Conservation (phyloP, 2,329 filamentous ascomycete species). For the Sclerotinia minor region DNA sequence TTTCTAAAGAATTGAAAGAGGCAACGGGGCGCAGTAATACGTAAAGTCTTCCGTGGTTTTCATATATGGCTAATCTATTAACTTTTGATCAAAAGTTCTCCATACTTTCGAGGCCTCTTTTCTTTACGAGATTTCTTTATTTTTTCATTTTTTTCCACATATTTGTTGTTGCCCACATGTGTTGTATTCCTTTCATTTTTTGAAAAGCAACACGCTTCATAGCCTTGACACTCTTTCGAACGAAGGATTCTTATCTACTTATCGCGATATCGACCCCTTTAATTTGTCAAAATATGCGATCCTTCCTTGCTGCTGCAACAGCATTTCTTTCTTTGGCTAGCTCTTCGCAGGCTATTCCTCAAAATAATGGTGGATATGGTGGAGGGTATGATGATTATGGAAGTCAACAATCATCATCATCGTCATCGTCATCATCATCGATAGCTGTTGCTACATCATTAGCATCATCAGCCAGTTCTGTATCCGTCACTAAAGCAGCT, state of each 20-base stretch:
- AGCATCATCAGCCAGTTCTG: conserved; percentile 20
- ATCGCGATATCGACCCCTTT: neutral
- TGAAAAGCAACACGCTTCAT: neutral
- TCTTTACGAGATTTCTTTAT: conserved; percentile 12
- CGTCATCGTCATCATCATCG: neutral
- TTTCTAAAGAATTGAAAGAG: conserved; percentile 6
- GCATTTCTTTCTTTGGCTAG: conserved; percentile 34
- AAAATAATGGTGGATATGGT: conserved; percentile 24
- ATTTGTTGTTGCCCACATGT: neutral
- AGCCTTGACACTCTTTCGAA: neutral
- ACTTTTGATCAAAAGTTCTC: conserved; percentile 12
- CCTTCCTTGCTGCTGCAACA: conserved; percentile 32
- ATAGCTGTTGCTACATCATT: conserved; percentile 21
- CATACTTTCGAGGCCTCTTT: conserved; percentile 11
- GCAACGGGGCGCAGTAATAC: conserved; percentile 24
- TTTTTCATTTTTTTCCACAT: neutral
- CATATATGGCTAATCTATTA: conserved; percentile 10
- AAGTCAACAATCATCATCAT: conserved; percentile 11
- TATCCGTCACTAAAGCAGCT: conserved; percentile 30
- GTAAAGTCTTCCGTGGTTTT: conserved; percentile 12
- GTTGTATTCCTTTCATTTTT: neutral
- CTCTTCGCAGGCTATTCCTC: conserved; percentile 33
- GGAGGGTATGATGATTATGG: conserved; percentile 13
- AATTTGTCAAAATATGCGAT: conserved; percentile 24
- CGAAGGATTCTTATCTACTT: neutral